A percentile compares a stretch with the other conserved stretches of the same genome.
Evolutionary conservation across 371 early-diverging fungal species (phyloP).

Genomic region (Actinomucor elegans): DNA sequence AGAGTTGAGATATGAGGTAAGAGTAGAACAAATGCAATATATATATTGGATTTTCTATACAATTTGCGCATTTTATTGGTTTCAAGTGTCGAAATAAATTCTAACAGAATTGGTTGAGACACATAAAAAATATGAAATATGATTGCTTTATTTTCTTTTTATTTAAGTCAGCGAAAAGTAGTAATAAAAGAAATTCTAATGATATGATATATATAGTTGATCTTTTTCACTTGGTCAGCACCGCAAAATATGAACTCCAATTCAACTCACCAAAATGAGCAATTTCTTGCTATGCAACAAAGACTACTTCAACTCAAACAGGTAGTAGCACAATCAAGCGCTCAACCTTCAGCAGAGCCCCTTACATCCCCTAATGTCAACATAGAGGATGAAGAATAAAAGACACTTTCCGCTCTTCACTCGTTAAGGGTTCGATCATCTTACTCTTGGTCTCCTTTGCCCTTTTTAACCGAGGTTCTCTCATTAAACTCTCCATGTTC

Average conservation of each 20-base stretch:
- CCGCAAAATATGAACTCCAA: not conserved
- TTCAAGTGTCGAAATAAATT: too few relatives aligned
- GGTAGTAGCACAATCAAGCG: not conserved
- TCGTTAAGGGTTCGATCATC: slow-evolving; percentile 1
- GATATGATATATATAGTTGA: too few relatives aligned
- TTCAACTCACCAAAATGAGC: not conserved
- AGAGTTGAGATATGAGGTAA: too few relatives aligned
- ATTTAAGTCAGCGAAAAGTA: too few relatives aligned
- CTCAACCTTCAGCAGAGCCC: slow-evolving; percentile 9
- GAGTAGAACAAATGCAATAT: too few relatives aligned
- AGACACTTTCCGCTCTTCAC: not conserved
- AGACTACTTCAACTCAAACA: slow-evolving; percentile 5
- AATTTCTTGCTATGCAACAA: too few relatives aligned
- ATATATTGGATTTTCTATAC: too few relatives aligned
- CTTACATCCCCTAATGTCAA: not conserved
- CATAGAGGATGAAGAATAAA: not conserved
- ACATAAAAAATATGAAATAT: too few relatives aligned
- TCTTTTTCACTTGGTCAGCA: slow-evolving; percentile 4
- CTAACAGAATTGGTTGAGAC: too few relatives aligned
- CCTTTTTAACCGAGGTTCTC: not conserved
- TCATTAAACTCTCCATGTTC: not conserved
- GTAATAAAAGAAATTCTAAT: too few relatives aligned
- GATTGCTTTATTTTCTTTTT: too few relatives aligned
- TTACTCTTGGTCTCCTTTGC: slow-evolving; percentile 5
- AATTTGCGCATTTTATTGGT: too few relatives aligned